A percentile compares a stretch with the other conserved stretches of the same genome.
phyloP scores from a whole-genome alignment of 2,329 filamentous ascomycete genomes.

The Eurotiales sp. region DNA sequence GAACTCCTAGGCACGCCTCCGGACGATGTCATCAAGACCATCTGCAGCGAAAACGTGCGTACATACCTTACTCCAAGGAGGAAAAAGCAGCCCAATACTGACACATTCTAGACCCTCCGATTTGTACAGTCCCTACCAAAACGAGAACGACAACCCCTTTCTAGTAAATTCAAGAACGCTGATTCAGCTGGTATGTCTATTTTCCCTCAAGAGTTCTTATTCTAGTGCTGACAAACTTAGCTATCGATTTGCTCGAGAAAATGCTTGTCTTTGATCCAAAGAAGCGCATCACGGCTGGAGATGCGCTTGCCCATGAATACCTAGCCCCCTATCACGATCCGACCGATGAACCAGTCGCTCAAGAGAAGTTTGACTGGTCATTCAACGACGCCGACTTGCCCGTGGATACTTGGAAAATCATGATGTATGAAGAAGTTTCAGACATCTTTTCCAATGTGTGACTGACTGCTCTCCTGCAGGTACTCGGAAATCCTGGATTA shows the following conservation, averaged over 20 bases:
- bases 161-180: constrained; percentile 91
- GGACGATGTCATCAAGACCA: constrained; percentile 97
- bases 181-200: constrained; percentile 69
- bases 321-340: constrained; percentile 96
- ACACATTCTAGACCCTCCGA: constrained; percentile 67
- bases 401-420: constrained; percentile 99
- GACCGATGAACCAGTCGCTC: constrained; percentile 88
- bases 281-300: constrained; percentile 82
- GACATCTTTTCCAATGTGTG: not conserved
- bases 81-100: not conserved
- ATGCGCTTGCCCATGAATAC: constrained; percentile 87
- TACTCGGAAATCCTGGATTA: constrained; percentile 99
- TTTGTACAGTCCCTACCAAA: constrained; percentile 97
- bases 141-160: constrained; percentile 81
- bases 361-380: constrained; percentile 99
- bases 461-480: constrained; percentile 50
- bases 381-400: constrained; percentile 98
- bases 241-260: constrained; percentile 86
- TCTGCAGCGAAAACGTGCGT: constrained; percentile 93
- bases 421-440: constrained; percentile 69
- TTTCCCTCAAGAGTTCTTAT: too few species aligned
- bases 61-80: too few species aligned
- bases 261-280: constrained; percentile 99
- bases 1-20: constrained; percentile 94
- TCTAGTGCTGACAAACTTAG: constrained; percentile 42